Conservation (phyloP, 495 filamentous ascomycete species). For the Sabuloglossum arenarium region DNA sequence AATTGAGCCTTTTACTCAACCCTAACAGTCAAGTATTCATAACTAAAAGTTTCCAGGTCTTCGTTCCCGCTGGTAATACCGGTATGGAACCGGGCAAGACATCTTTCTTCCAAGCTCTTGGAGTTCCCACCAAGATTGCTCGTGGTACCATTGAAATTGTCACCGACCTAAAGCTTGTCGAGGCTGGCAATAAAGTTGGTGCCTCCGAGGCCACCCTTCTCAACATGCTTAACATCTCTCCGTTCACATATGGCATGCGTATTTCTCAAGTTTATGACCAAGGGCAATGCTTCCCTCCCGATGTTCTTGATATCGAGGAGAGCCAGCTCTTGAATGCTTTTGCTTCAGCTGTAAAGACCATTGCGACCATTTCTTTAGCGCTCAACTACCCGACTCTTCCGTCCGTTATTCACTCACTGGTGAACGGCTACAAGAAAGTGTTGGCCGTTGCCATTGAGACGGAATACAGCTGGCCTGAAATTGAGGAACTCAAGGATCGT, state of each 20-base stretch:
- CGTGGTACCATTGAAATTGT: slow-evolving; percentile 99
- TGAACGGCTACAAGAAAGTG: slow-evolving; percentile 97
- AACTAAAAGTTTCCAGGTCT: slow-evolving; percentile 20
- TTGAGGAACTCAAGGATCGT: slow-evolving; percentile 93
- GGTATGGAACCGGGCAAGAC: slow-evolving; percentile 99
- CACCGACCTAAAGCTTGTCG: slow-evolving; percentile 90
- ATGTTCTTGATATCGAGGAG: slow-evolving; percentile 83
- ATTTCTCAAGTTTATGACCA: slow-evolving; percentile 89
- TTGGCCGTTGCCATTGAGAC: slow-evolving; percentile 78
- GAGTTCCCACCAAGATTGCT: slow-evolving; percentile 99
- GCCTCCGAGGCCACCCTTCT: slow-evolving; percentile 95
- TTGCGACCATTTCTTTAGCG: slow-evolving; percentile 78
- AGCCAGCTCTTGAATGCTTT: slow-evolving; percentile 74
- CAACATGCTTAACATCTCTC: slow-evolving; percentile 99
- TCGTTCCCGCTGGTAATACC: slow-evolving; percentile 90
- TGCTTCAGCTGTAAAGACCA: slow-evolving; percentile 60
- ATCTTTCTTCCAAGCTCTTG: slow-evolving; percentile 99
- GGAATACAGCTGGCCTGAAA: slow-evolving; percentile 86
- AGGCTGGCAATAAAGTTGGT: slow-evolving; percentile 82
- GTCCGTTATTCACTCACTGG: slow-evolving; percentile 78
- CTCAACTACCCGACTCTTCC: slow-evolving; percentile 91
- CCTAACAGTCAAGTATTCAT: neutral
- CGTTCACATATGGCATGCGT: slow-evolving; percentile 99
- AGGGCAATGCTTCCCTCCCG: slow-evolving; percentile 70
- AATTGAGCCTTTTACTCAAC: neutral